phyloP scores from a whole-genome alignment of 2,329 filamentous ascomycete genomes.

The Sclerotinia minor region DNA sequence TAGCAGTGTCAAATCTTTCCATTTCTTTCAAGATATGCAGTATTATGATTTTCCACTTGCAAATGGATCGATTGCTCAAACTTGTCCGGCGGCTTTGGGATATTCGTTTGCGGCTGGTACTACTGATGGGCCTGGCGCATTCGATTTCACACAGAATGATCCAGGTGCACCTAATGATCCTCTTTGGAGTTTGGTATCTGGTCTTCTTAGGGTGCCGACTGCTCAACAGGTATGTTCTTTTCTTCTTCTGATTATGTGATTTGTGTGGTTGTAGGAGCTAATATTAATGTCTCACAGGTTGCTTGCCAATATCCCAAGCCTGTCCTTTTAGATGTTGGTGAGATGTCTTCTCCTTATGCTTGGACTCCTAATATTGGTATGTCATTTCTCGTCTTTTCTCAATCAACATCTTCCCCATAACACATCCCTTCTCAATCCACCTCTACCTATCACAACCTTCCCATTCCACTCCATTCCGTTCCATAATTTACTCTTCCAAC shows the following conservation, averaged over 20 bases:
- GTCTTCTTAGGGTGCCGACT: constrained; percentile 67
- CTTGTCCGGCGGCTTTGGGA: constrained; percentile 83
- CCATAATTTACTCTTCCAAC: no score
- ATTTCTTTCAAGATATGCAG: constrained; percentile 83
- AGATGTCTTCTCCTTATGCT: constrained; percentile 70
- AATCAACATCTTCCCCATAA: background rate
- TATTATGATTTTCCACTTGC: constrained; percentile 70
- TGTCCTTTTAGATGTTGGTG: constrained; percentile 83
- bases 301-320: constrained; percentile 72
- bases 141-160: constrained; percentile 88
- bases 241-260: background rate
- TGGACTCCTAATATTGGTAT: constrained; percentile 78
- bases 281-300: constrained; percentile 2
- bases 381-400: background rate
- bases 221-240: constrained; percentile 44
- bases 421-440: no score
- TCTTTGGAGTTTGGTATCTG: constrained; percentile 74
- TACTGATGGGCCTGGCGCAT: constrained; percentile 83
- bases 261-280: background rate
- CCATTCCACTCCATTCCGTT: no score
- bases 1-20: constrained; percentile 72
- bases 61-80: constrained; percentile 68
- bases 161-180: constrained; percentile 63
- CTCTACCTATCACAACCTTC: constrained; percentile 55
- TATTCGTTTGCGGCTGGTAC: constrained; percentile 92